A percentile compares a stretch with the other conserved stretches of the same genome.
phyloP scores from a whole-genome alignment of 768 basidiomycete species.

The Gyrodon lividus region DNA sequence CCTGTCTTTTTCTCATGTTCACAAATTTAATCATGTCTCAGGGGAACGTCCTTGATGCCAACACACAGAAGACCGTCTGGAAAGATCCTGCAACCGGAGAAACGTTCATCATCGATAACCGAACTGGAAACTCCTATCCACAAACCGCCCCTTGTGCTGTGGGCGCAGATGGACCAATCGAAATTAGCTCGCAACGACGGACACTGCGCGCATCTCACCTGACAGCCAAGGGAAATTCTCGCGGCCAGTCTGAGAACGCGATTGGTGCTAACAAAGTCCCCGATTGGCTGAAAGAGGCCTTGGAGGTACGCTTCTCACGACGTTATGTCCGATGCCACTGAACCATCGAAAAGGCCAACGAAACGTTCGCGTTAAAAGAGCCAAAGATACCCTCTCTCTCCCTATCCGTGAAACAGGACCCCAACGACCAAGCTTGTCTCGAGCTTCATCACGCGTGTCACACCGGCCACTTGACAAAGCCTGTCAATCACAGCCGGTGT shows the following conservation, averaged over 20 bases:
- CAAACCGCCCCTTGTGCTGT: conserved; percentile 19
- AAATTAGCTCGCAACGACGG: conserved; percentile 11
- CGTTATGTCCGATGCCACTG: conserved; percentile 4
- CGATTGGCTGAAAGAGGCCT: conserved; percentile 61
- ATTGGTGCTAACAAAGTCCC: conserved; percentile 39
- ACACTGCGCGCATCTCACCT: conserved; percentile 10
- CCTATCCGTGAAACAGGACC: conserved; percentile 9
- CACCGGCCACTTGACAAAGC: conserved; percentile 8
- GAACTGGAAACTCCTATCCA: conserved; percentile 66
- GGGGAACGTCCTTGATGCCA: conserved; percentile 27
- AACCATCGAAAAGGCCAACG: conserved; percentile 46
- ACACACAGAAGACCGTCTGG: conserved; percentile 42
- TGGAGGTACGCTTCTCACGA: conserved; percentile 44
- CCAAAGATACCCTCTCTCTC: conserved; percentile 43
- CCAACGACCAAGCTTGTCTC: conserved; percentile 9
- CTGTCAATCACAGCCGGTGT: conserved; percentile 6
- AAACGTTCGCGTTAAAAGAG: conserved; percentile 50
- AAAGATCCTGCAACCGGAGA: conserved; percentile 62
- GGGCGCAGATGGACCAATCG: conserved; percentile 7
- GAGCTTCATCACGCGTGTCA: conserved; percentile 12
- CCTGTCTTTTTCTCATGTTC: conserved; percentile 10
- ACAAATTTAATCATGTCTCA: conserved; percentile 9
- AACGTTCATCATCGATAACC: conserved; percentile 58
- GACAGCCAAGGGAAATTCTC: conserved; percentile 1
- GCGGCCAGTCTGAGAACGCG: conserved; percentile 7